Evolutionary conservation across 2,329 filamentous ascomycete genomes (phyloP), one percentile per base, ranked within the genome.

Genomic region (Penicillium corylophilum): DNA sequence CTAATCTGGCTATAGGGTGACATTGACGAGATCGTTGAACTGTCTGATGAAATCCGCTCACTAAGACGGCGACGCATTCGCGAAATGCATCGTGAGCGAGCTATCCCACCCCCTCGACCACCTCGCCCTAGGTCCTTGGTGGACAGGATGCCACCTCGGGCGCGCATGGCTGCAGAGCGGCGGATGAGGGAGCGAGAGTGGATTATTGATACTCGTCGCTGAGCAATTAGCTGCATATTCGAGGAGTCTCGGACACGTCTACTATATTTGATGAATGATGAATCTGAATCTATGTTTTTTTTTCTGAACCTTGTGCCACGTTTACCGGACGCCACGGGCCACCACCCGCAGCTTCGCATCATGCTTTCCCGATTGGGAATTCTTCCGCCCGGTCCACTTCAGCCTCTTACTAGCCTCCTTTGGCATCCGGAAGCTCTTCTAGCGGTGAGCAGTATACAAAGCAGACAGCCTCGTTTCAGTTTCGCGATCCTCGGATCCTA

Each of bases 21-120:
- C 60, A 89, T 97, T 42, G 81, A 90, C 39, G 85, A 87, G 57
- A 82, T 97, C 4, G 89, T 95, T 23, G 83, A 94, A 57, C 71
- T 95, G 3, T 90, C 90, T 1, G 88, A 95, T 55, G 82, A 89
- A 18, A 94, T 96, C 65, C 88, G 90, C 31, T 82, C 82, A 50
- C 82, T 81, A 49, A 80, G 82, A 44, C 78, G 79, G 50, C 77
- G 80, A 53, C 78, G 82, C 24, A 82, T 85, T 50, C 76, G 78
- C 38, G 80, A 85, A 64, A 82, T 85, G 50, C 77, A 84, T 23
- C 74, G 70, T 48, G 76, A 79, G 60, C 71, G 74, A 23, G 57
- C 55, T 16, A 51, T 65, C 16, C 59, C 61, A 41, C 59, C 56
- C 31, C 44, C 57, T 1, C 60, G 62, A 29, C 54, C 56, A 40